These are phyloP conservation scores for Clonostachys solani DNA, from an alignment of 2,329 filamentous ascomycete species.

Conservation along the genomic window DNA sequence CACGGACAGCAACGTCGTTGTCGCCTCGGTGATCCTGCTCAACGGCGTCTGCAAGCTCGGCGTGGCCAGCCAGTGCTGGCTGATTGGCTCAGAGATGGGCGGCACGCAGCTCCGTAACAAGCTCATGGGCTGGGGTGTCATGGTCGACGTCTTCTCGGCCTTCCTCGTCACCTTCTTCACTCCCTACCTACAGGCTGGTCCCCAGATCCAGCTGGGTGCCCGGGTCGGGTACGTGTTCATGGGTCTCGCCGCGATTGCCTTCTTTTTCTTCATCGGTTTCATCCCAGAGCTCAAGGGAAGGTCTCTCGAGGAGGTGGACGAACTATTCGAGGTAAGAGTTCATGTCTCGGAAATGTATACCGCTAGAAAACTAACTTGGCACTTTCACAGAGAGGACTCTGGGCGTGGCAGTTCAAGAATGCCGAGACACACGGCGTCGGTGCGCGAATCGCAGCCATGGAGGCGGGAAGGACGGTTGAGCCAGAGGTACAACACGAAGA, in stretches of 20 bases:
- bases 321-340: slow-evolving; percentile 9
- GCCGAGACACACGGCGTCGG: slow-evolving; percentile 1
- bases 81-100: slow-evolving; percentile 2
- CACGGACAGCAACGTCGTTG: slow-evolving; percentile 4
- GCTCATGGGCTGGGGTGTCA: slow-evolving; percentile 1
- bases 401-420: slow-evolving; percentile 2
- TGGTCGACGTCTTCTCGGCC: slow-evolving; percentile 9
- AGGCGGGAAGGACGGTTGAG: background rate
- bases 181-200: slow-evolving; percentile 8
- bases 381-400: background rate
- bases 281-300: slow-evolving; percentile 13
- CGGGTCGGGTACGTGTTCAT: slow-evolving; percentile 11
- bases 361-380: too few species aligned
- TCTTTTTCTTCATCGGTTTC: slow-evolving; percentile 9
- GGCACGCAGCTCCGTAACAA: slow-evolving; percentile 3
- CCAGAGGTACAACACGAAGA: background rate
- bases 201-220: slow-evolving; percentile 7
- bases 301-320: slow-evolving; percentile 16
- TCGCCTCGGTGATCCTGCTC: slow-evolving; percentile 5
- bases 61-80: slow-evolving; percentile 4
- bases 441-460: slow-evolving; percentile 1
- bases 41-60: slow-evolving; percentile 5
- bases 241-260: slow-evolving; percentile 6
- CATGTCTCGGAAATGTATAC: too few species aligned
- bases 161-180: slow-evolving; percentile 12